These are phyloP conservation scores for Scenedesmus sp. DNA, from an alignment of 163 green algal species.

Conservation along the genomic window DNA sequence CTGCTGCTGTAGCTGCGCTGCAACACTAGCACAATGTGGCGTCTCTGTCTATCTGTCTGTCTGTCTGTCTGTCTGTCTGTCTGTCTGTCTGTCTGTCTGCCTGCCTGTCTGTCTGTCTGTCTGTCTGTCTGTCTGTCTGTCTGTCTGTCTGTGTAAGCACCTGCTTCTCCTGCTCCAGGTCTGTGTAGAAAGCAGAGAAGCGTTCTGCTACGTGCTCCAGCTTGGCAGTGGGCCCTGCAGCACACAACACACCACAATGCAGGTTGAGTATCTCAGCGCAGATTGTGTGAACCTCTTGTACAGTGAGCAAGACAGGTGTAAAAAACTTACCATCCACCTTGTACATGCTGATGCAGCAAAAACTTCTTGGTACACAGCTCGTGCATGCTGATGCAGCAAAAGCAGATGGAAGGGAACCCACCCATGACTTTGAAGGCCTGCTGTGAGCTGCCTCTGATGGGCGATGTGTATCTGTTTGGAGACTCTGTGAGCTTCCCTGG, in stretches of 20 bases:
- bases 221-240: slow-evolving; percentile 60
- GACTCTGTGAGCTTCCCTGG: slow-evolving; percentile 33
- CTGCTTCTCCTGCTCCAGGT: slow-evolving; percentile 84
- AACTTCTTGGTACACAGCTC: too few species aligned
- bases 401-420: background rate
- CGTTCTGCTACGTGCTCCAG: slow-evolving; percentile 79
- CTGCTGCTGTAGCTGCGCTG: background rate
- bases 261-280: background rate
- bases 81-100: too few species aligned
- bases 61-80: too few species aligned
- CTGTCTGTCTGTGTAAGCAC: slow-evolving; percentile 9
- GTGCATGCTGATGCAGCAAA: background rate
- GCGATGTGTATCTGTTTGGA: slow-evolving; percentile 43
- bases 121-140: too few species aligned
- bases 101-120: too few species aligned
- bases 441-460: slow-evolving; percentile 20
- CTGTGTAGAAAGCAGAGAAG: slow-evolving; percentile 80
- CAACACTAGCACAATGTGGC: background rate
- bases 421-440: slow-evolving; percentile 19
- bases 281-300: background rate
- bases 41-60: too few species aligned
- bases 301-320: background rate
- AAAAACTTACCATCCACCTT: slow-evolving; percentile 1
- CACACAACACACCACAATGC: background rate
- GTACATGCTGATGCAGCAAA: background rate